Evolutionary conservation across 352 stramenopile species (phyloP).

Genomic region (Globisporangium perplexum): DNA sequence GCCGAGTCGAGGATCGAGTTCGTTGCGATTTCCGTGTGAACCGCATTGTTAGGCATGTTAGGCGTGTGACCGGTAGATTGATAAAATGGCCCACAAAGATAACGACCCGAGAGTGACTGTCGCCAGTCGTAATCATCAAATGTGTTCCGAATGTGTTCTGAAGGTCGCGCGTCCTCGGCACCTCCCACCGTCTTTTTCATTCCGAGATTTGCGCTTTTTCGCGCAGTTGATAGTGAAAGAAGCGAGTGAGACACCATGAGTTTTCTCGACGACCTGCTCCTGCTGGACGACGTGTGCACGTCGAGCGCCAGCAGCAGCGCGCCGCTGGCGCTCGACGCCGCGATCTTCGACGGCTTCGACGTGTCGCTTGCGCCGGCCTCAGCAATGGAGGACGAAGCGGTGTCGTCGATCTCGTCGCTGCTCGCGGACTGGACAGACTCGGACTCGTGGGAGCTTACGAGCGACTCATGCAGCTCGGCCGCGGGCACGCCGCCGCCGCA

Average conservation of each 20-base stretch:
- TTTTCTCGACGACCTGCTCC: neutral
- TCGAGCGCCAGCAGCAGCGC: neutral
- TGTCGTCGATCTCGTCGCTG: slow-evolving; percentile 2
- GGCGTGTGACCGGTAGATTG: too few species aligned
- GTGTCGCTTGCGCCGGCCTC: neutral
- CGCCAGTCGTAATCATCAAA: neutral
- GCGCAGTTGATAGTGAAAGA: neutral
- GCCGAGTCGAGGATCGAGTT: too few species aligned
- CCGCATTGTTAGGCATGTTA: too few species aligned
- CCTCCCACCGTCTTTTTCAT: neutral
- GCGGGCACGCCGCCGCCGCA: neutral
- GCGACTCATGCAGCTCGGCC: neutral
- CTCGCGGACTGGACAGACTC: slow-evolving; percentile 4
- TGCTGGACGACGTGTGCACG: neutral
- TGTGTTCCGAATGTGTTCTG: neutral
- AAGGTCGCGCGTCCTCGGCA: neutral
- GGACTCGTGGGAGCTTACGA: slow-evolving; percentile 1
- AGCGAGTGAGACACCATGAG: neutral
- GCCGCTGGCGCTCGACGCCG: slow-evolving; percentile 1
- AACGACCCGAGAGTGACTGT: neutral
- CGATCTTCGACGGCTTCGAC: slow-evolving; percentile 7
- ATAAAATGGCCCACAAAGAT: too few species aligned
- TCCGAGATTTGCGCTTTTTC: neutral
- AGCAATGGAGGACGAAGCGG: neutral
- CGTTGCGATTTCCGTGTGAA: too few species aligned